Evolutionary conservation across 129 eudicot species (phyloP).

Genomic region (Deinandra increscens): DNA sequence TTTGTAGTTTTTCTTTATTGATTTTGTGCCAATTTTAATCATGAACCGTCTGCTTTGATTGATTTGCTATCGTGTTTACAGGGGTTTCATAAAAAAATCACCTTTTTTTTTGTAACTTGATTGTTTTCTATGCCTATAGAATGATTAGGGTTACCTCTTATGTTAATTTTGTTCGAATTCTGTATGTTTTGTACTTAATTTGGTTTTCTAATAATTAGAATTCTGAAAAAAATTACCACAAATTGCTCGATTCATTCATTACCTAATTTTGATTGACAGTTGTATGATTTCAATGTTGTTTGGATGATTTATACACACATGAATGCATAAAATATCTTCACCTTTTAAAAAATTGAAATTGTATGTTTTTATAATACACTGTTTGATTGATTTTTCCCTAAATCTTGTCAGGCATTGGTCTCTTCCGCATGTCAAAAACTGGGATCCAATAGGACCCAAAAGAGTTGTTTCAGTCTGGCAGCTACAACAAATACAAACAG

Average conservation of each 20-base stretch:
- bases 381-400: background rate
- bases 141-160: slow-evolving; percentile 13
- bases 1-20: background rate
- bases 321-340: background rate
- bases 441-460: slow-evolving; percentile 51
- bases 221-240: background rate
- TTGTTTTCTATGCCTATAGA: background rate
- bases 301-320: background rate
- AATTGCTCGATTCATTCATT: slow-evolving; percentile 6
- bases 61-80: background rate
- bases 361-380: background rate
- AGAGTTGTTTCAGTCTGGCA: slow-evolving; percentile 84
- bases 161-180: background rate
- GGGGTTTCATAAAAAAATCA: background rate
- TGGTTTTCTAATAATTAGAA: background rate
- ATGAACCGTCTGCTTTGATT: slow-evolving; percentile 5
- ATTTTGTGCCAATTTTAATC: background rate
- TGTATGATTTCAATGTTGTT: slow-evolving; percentile 18
- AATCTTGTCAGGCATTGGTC: slow-evolving; percentile 52
- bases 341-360: background rate
- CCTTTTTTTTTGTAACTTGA: background rate
- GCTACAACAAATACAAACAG: slow-evolving; percentile 55
- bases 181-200: background rate
- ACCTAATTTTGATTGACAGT: background rate
- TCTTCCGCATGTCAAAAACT: slow-evolving; percentile 48